phyloP scores from a whole-genome alignment of 2,329 filamentous ascomycete genomes.

The Colletotrichum sidae region DNA sequence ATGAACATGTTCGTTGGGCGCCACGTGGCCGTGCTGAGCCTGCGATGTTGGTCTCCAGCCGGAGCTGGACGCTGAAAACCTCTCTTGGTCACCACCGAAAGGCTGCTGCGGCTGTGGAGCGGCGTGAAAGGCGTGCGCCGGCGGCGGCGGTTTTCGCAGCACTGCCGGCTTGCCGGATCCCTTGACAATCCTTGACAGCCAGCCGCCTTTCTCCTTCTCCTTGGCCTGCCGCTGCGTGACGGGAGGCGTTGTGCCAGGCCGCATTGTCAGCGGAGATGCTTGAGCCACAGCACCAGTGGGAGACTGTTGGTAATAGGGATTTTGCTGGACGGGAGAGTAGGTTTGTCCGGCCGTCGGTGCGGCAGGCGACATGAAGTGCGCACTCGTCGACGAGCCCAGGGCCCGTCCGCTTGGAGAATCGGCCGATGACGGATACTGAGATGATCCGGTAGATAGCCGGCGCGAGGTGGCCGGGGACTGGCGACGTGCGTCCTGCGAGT shows the following conservation, averaged over 20 bases:
- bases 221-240: slow-evolving; percentile 8
- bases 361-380: background rate
- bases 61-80: background rate
- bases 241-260: slow-evolving; percentile 18
- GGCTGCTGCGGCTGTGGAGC: background rate
- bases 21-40: too few species aligned
- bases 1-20: too few species aligned
- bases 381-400: background rate
- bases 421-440: slow-evolving; percentile 21
- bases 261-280: background rate
- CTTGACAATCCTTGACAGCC: slow-evolving; percentile 38
- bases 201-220: slow-evolving; percentile 36
- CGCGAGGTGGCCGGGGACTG: slow-evolving; percentile 1
- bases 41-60: background rate
- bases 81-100: background rate
- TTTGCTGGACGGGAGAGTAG: slow-evolving; percentile 11
- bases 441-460: slow-evolving; percentile 9
- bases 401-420: background rate
- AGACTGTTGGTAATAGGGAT: slow-evolving; percentile 3
- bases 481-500: background rate
- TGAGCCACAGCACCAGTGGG: background rate
- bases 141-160: slow-evolving; percentile 27
- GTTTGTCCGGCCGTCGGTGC: slow-evolving; percentile 1
- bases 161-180: slow-evolving; percentile 20
- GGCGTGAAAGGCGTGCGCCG: background rate